Base-by-base conservation (phyloP, 163 green algal genomes). In the Scenedesmus sp. region DNA sequence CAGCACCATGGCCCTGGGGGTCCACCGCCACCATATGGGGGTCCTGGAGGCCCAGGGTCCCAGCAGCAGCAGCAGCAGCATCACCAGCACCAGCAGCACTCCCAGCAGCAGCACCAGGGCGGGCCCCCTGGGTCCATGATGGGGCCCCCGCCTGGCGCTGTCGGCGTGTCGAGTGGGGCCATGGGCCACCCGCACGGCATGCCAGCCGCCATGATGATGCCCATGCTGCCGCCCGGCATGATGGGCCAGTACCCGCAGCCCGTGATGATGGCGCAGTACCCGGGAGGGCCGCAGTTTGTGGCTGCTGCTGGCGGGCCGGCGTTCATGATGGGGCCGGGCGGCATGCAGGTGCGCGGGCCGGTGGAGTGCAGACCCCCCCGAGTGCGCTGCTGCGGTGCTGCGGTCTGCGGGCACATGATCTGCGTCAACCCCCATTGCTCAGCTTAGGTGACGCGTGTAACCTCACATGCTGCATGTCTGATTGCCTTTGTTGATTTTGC, bases 191-290 rank as follows among this genome's bases (percentile, higher is more conserved):
- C 84, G 43, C 37, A 35, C 18, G 85, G 42, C 15, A 81, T 83
- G 70, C 72, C 40, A 6, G 85, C 46, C 16, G 85, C 37, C 3
- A 51, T 56, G 46, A 76, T 85, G 85, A 76, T 85, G 85, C 85
- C 70, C 0, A 90, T 90, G 85, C 59, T 85, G 43, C 70, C 85
- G 4, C 70, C 70, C 10, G 85, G 85, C 35, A 73, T 76, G 43
- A 84, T 90, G 85, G 85, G 61, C 5, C 65, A 89, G 68, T 72
- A 83, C 26, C 65, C 72, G n/a, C 81, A 73, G 81, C 53, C 53
- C 7, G 35, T 87, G 82, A 83, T 89, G 85, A 49, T 70, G 85
- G 43, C 65, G 3, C 85, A 89, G 59, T 51, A 30, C 15, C 43
- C 85, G 4, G 85, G 70, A 40, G 70, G 40, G 9, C 40, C 37